phyloP scores from a whole-genome alignment of 352 stramenopile species.

The Globisporangium solare region DNA sequence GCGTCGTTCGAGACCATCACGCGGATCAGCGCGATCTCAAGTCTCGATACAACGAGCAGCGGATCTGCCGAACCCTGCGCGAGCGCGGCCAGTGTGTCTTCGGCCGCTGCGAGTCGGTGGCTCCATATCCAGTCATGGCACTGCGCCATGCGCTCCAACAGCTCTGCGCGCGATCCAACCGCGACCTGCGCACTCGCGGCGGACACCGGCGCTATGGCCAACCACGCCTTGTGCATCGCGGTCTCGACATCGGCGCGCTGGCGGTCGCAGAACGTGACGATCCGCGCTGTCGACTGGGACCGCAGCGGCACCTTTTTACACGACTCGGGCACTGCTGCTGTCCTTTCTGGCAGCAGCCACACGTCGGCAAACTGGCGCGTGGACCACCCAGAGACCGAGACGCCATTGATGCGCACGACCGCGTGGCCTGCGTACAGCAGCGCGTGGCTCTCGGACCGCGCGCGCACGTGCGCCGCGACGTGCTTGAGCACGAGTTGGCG shows the following conservation, averaged over 20 bases:
- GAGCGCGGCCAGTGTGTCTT: constrained; percentile 6
- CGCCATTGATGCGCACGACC: constrained; percentile 27
- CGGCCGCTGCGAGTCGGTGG: constrained; percentile 21
- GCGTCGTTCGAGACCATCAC: constrained; percentile 37
- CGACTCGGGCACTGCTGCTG: not conserved
- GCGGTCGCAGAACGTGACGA: constrained; percentile 25
- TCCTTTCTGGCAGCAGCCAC: constrained; percentile 17
- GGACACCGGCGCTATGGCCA: not conserved
- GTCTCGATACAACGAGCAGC: constrained; percentile 17
- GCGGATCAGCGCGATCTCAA: constrained; percentile 28
- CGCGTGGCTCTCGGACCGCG: constrained; percentile 15
- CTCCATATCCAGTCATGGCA: constrained; percentile 25
- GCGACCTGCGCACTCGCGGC: not conserved
- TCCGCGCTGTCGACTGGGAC: not conserved
- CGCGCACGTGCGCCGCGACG: constrained; percentile 14
- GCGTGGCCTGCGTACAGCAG: constrained; percentile 24
- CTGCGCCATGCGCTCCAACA: constrained; percentile 17
- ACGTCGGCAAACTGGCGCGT: constrained; percentile 27
- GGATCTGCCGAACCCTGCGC: constrained; percentile 19
- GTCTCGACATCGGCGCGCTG: constrained; percentile 30
- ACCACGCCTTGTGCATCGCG: constrained; percentile 25
- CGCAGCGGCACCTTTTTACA: not conserved
- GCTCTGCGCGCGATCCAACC: not conserved
- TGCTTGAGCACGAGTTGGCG: constrained; percentile 36
- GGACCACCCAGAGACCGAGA: constrained; percentile 18